Base-by-base conservation (phyloP, 371 early-diverging fungal species). In the Lichtheimia ramosa region DNA sequence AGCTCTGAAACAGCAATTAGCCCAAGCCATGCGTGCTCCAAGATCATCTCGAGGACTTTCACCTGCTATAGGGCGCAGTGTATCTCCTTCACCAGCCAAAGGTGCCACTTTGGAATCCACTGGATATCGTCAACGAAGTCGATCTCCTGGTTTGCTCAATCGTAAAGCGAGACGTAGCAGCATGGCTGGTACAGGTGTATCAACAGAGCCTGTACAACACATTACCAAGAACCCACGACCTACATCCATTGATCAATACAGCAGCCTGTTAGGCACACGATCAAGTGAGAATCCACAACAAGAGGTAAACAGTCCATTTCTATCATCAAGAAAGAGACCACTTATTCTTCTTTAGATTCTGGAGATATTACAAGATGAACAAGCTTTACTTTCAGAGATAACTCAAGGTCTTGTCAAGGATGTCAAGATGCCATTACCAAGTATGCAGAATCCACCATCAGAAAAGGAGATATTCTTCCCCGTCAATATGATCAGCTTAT, bases 401-500 rank as follows among this genome's bases (percentile, higher is more conserved):
- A 73, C 96, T 39, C 90, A 92, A 52, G 92, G 93, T 41, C 82
- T 98, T 8, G 89, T 98, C 58, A 89, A 87, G 63, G 88, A 88
- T 59, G 79, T 96, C 42, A 89, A 90, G 64, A 94, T 96, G 65
- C 98, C 96, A 14, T 77, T 93, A 43, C 95, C 94, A 40, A 91
- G 86, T 59, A 71, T 91, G 16, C 90, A 92, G 49, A 85, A 89
- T 34, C 87, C 92, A 25, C 92, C 91, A 23, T 84, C 87, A 43
- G 72, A 82, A 69, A 91, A 91, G 58, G 96, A 97, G 65, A 84
- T 97, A 34, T 80, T 97, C 72, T 95, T 94, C 88, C 96, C 96
- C 0, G 91, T 96, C 12, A 95, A 95, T 59, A 72, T 94, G 53
- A 95, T 96, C 52, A 89, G 94, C 18, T 65, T 90, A 51, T 83